phyloP scores from a whole-genome alignment of 805 yeast species.

The Kazachstania psychrophila region DNA sequence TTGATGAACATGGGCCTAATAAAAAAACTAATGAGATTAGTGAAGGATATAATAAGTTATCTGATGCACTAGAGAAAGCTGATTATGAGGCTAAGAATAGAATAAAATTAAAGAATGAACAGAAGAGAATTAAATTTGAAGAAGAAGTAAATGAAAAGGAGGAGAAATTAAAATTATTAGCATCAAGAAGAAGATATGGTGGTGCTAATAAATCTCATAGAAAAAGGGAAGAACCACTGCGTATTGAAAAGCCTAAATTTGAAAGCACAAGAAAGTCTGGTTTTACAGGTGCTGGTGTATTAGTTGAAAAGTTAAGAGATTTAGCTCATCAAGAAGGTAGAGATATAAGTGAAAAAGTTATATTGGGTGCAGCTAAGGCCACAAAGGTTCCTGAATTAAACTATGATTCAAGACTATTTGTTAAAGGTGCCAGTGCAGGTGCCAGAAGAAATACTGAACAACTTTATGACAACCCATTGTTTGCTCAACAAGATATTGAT shows the following conservation, averaged over 20 bases:
- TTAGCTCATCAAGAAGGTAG: constrained; percentile 39
- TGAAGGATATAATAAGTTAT: constrained; percentile 51
- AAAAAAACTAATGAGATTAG: constrained; percentile 35
- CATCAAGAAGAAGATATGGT: constrained; percentile 25
- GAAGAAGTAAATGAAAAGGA: constrained; percentile 43
- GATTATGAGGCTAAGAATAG: constrained; percentile 52
- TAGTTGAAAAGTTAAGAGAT: constrained; percentile 33
- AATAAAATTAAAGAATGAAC: constrained; percentile 40
- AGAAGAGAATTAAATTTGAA: constrained; percentile 42
- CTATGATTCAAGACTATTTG: constrained; percentile 52
- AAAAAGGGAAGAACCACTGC: constrained; percentile 1
- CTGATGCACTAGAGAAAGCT: constrained; percentile 65
- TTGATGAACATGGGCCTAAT: constrained; percentile 38
- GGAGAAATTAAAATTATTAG: constrained; percentile 41
- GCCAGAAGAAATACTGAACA: constrained; percentile 36
- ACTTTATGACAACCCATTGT: constrained; percentile 51
- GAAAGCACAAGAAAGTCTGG: background rate
- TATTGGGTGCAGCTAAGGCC: constrained; percentile 40
- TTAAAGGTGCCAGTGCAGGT: constrained; percentile 35
- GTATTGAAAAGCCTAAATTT: constrained; percentile 1
- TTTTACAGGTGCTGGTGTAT: background rate
- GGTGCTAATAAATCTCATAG: background rate
- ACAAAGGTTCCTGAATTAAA: constrained; percentile 33
- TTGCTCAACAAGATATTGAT: constrained; percentile 43
- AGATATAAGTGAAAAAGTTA: constrained; percentile 48